phyloP scores from a whole-genome alignment of 257 asterid species.

The Solanum ossicruentum region DNA sequence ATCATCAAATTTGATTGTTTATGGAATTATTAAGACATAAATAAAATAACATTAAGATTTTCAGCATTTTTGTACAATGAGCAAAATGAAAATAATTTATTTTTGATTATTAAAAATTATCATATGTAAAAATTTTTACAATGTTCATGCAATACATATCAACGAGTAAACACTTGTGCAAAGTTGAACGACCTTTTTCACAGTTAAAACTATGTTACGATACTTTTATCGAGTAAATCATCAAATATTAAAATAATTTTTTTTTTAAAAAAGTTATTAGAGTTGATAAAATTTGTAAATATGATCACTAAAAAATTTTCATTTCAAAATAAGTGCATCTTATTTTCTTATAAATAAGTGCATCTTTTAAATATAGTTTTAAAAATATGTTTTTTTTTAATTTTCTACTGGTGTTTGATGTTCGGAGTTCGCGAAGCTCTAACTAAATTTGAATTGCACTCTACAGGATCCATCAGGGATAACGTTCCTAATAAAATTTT shows the following conservation, averaged over 20 bases:
- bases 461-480: fast-evolving
- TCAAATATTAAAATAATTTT: background rate
- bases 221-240: background rate
- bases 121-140: background rate
- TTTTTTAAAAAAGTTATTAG: too few species aligned
- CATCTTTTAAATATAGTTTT: background rate
- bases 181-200: background rate
- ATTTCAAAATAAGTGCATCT: background rate
- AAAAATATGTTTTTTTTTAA: background rate
- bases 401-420: too few species aligned
- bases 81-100: background rate
- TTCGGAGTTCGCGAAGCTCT: too few species aligned
- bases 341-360: background rate
- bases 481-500: too few species aligned
- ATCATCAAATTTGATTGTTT: background rate
- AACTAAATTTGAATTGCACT: too few species aligned
- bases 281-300: too few species aligned
- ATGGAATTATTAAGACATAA: background rate
- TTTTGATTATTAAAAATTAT: background rate
- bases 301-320: background rate
- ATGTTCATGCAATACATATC: background rate
- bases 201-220: background rate
- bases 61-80: background rate
- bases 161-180: background rate
- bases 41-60: background rate